phyloP scores from a whole-genome alignment of 805 yeast genomes.

The Candida anglica region DNA sequence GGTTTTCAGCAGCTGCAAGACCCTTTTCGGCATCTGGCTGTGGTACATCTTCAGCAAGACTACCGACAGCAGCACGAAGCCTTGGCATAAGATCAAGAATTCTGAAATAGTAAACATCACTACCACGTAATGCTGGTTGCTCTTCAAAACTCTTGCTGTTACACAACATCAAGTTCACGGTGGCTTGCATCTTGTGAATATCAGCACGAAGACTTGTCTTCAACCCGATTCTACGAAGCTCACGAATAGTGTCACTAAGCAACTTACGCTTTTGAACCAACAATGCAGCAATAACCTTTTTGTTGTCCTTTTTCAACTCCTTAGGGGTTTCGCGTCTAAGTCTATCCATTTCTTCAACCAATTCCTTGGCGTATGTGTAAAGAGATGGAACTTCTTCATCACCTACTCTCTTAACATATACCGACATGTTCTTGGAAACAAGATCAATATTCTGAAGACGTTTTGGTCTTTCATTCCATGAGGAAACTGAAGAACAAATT shows the following conservation, averaged over 20 bases:
- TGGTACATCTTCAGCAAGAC: conserved; percentile 70
- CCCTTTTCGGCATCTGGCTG: conserved; percentile 70
- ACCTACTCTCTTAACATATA: conserved; percentile 35
- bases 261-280: conserved; percentile 78
- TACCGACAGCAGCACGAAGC: conserved; percentile 59
- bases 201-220: conserved; percentile 63
- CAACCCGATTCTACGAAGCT: conserved; percentile 73
- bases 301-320: conserved; percentile 64
- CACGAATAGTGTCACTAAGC: conserved; percentile 72
- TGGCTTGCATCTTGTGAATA: conserved; percentile 56
- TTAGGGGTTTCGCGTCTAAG: conserved; percentile 77
- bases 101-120: conserved; percentile 58
- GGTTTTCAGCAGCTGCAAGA: conserved; percentile 70
- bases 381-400: conserved; percentile 44
- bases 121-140: conserved; percentile 29
- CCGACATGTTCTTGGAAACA: conserved; percentile 54
- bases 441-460: conserved; percentile 49
- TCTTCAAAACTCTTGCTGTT: conserved; percentile 43
- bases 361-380: conserved; percentile 49
- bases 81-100: conserved; percentile 79
- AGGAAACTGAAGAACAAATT: conserved; percentile 29
- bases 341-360: conserved; percentile 54
- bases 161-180: conserved; percentile 61
- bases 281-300: conserved; percentile 63
- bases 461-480: conserved; percentile 56